Evolutionary conservation across 2,329 filamentous ascomycete genomes (phyloP).

Genomic region (Exophiala sp.): DNA sequence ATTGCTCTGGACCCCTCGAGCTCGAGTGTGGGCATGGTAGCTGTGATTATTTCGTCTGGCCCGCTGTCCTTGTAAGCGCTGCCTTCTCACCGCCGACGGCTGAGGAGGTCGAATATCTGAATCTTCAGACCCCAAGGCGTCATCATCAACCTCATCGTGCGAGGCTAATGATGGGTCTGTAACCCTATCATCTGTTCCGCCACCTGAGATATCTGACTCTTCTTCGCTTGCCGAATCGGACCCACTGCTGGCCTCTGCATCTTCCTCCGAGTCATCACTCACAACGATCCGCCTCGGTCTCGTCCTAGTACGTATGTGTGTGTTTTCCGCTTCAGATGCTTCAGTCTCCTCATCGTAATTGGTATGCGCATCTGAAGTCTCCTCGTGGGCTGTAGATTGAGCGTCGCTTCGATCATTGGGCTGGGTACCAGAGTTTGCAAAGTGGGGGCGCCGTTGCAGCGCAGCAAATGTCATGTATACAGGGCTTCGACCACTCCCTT

Average conservation of each 20-base stretch:
- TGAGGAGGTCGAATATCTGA: slow-evolving; percentile 24
- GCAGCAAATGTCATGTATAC: no score
- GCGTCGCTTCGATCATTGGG: background rate
- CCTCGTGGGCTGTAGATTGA: background rate
- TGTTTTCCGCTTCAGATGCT: slow-evolving; percentile 7
- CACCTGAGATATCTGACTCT: background rate
- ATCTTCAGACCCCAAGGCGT: slow-evolving; percentile 19
- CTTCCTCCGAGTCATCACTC: slow-evolving; percentile 23
- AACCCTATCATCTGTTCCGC: slow-evolving; percentile 5
- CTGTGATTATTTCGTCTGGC: slow-evolving; percentile 13
- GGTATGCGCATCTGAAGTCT: slow-evolving; percentile 3
- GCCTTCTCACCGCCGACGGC: slow-evolving; percentile 14
- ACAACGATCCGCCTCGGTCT: slow-evolving; percentile 10
- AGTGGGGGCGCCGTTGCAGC: no score
- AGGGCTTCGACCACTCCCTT: no score
- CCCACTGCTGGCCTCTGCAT: background rate
- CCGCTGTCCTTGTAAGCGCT: slow-evolving; percentile 18
- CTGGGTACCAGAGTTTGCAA: background rate
- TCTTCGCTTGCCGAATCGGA: background rate
- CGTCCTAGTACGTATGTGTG: background rate
- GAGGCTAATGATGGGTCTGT: slow-evolving; percentile 1
- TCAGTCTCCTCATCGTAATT: slow-evolving; percentile 19
- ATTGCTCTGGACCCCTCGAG: background rate
- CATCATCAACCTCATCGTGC: slow-evolving; percentile 8
- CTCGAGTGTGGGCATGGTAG: background rate